Conservation (phyloP, 2,329 filamentous ascomycete species). For the Hypoxylon sp. region DNA sequence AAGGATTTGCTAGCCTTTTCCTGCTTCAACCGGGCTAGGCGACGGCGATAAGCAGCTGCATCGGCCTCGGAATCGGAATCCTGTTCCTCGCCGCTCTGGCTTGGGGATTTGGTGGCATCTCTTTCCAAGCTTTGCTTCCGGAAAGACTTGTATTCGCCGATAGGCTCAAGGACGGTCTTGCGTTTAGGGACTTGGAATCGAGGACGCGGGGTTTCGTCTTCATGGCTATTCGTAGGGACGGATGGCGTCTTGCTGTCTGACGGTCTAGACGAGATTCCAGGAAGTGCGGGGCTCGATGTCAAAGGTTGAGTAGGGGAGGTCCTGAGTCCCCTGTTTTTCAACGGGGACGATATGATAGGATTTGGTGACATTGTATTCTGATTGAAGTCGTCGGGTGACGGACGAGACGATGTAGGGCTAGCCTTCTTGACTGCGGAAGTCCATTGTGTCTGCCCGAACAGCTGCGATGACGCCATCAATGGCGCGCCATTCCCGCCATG, state of each 20-base stretch:
- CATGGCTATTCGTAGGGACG: constrained; percentile 36
- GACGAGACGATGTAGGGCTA: constrained; percentile 72
- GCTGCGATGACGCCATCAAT: constrained; percentile 62
- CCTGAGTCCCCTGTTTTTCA: constrained; percentile 65
- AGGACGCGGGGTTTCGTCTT: constrained; percentile 35
- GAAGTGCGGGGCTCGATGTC: constrained; percentile 60
- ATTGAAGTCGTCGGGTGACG: constrained; percentile 65
- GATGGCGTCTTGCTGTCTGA: constrained; percentile 37
- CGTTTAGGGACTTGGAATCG: constrained; percentile 26
- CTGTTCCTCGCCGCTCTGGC: constrained; percentile 38
- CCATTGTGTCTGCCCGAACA: constrained; percentile 69
- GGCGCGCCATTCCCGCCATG: constrained; percentile 50
- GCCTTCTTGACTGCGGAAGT: constrained; percentile 66
- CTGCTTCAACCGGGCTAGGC: constrained; percentile 48
- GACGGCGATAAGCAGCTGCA: constrained; percentile 47
- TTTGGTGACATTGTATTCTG: constrained; percentile 64
- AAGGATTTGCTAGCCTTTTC: constrained; percentile 51
- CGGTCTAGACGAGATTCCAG: constrained; percentile 44
- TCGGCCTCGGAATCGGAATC: constrained; percentile 51
- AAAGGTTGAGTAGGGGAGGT: constrained; percentile 61
- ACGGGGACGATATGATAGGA: constrained; percentile 61
- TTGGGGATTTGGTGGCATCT: constrained; percentile 37
- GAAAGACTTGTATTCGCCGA: constrained; percentile 50
- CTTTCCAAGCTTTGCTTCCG: constrained; percentile 39
- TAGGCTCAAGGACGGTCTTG: constrained; percentile 49